Evolutionary conservation across 2,329 filamentous ascomycete species (phyloP), one percentile per base, ranked within the genome.

Genomic region (Lachnellula arida): DNA sequence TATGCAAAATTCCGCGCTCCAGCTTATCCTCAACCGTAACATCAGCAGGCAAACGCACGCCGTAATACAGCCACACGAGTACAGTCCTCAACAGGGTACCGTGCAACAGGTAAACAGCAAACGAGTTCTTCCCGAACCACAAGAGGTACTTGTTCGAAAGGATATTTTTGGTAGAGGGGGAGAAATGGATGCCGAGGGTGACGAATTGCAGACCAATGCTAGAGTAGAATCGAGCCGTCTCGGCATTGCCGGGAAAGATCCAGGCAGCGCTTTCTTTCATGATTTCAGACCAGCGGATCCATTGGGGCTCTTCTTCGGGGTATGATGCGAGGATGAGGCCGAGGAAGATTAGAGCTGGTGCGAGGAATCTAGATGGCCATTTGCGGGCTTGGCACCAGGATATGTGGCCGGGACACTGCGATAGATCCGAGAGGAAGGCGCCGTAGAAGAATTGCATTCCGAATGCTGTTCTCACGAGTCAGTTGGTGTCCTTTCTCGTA

Each of bases 81-180:
- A 85, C 68, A 23, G 78, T 80, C 55, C 83, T 79, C 62, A 86
- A 77, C 32, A 86, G 73, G 0, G 79, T 78, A 43, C 83, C 84
- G 68, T 87, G 84, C 19, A 86, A 71, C 6, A 87, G 75, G 63
- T 86, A 86, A 14, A 87, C 80, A 1, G 83, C 81, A 63, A 86
- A 86, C 46, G 80, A 83, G 70, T 85, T 79, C 64, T 80, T 81
- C 46, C 84, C 84, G 12, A 86, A 76, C 77, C 82, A 86, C 46
- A 83, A 75, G 44, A 86, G 77, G 53, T 77, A 75, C 34, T 76
- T 76, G 56, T 77, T 78, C 4, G 80, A 80, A 2, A 86, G 75
- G 0, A 79, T 61, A 50, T 75, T 75, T 58, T 82, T 81, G 32
- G 79, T 70, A 28, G 70, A 67, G 1, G 75, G 74, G 0, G 78